A percentile compares a stretch with the other conserved stretches of the same genome.
Evolutionary conservation across 1,284 basidiomycete species (phyloP).

Genomic region (Apiotrichum porosum): DNA sequence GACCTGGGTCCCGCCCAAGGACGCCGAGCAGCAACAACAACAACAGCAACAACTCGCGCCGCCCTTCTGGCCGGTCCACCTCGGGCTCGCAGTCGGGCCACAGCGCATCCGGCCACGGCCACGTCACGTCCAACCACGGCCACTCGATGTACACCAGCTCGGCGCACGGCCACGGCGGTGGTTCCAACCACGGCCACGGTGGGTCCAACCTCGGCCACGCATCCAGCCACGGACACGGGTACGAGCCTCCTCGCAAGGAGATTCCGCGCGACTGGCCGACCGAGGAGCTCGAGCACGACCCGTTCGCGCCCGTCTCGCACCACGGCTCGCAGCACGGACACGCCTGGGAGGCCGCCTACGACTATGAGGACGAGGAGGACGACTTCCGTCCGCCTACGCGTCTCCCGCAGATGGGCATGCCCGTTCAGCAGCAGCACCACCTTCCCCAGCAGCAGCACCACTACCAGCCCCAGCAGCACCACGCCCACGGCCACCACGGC

Average conservation of each 20-base stretch:
- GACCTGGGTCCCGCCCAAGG: too few relatives aligned
- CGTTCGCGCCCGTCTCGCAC: background rate
- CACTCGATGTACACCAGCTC: background rate
- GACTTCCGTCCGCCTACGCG: background rate
- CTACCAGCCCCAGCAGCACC: background rate
- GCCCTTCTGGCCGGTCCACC: background rate
- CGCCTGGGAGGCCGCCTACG: slow-evolving; percentile 2
- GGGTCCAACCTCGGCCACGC: background rate
- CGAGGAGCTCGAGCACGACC: background rate
- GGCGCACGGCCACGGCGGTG: too few relatives aligned
- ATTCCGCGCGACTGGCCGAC: background rate
- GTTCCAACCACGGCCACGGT: background rate
- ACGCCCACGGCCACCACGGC: background rate
- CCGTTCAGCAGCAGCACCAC: too few relatives aligned
- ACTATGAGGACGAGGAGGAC: background rate
- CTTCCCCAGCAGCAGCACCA: background rate
- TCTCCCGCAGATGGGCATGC: background rate
- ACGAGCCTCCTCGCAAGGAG: background rate
- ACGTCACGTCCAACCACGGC: background rate
- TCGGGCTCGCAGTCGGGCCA: background rate
- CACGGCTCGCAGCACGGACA: background rate
- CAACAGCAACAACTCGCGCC: too few relatives aligned
- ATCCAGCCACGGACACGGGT: too few relatives aligned
- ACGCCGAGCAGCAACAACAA: too few relatives aligned
- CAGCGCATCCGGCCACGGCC: background rate